These are phyloP conservation scores for Hanseniaspora vineae DNA, from an alignment of 805 yeast genomes.

Conservation along the genomic window DNA sequence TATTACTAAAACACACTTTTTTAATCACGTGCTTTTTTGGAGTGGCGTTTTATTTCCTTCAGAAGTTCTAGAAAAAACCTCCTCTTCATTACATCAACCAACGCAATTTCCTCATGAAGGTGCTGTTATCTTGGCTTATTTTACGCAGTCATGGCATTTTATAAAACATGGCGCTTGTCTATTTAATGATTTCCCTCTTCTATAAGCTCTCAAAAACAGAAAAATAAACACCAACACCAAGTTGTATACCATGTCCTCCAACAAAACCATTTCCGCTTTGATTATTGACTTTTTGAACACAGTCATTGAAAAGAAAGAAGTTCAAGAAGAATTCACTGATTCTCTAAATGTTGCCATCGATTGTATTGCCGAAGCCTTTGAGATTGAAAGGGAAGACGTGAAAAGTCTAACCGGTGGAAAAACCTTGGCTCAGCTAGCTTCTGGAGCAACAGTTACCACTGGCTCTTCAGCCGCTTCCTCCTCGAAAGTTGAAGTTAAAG, in stretches of 20 bases:
- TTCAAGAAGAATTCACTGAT: conserved; percentile 70
- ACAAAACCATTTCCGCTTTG: conserved; percentile 56
- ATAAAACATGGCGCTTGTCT: too few relatives aligned
- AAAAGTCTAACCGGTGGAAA: conserved; percentile 20
- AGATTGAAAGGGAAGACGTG: conserved; percentile 41
- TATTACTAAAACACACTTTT: too few relatives aligned
- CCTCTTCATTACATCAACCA: too few relatives aligned
- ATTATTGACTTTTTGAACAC: conserved; percentile 59
- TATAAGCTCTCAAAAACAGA: background rate
- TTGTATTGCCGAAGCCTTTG: conserved; percentile 80
- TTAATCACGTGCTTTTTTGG: too few relatives aligned
- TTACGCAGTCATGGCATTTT: too few relatives aligned
- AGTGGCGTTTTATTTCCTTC: too few relatives aligned
- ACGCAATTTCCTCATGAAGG: too few relatives aligned
- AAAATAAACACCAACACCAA: background rate
- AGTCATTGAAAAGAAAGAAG: conserved; percentile 45
- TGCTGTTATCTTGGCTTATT: too few relatives aligned
- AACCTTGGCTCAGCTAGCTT: conserved; percentile 30
- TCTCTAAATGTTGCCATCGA: conserved; percentile 90
- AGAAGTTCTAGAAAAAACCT: too few relatives aligned
- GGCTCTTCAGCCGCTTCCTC: conserved; percentile 14
- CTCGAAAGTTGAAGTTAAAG: conserved; percentile 28
- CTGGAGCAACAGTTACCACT: conserved; percentile 17
- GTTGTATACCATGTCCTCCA: conserved; percentile 15
- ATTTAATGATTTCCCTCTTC: too few relatives aligned